Evolutionary conservation across 352 stramenopile species (phyloP).

Genomic region (Thraustochytrium aureum): DNA sequence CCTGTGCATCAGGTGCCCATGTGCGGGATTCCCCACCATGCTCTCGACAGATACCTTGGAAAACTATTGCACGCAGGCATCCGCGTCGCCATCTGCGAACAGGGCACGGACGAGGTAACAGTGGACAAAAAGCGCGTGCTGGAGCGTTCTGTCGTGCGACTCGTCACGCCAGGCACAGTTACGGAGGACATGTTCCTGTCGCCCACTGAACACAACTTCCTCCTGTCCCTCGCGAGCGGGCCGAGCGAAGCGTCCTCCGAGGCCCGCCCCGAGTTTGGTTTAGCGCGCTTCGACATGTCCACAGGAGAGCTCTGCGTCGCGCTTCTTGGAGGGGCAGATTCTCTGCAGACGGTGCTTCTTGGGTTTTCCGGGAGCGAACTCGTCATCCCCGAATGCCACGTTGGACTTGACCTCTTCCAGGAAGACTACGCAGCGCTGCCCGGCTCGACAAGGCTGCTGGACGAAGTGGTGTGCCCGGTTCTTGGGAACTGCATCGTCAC

Average conservation of each 20-base stretch:
- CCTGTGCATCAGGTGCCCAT: slow-evolving; percentile 43
- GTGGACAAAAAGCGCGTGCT: slow-evolving; percentile 7
- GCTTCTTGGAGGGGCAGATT: not conserved
- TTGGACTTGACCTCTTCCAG: not conserved
- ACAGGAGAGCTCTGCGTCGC: slow-evolving; percentile 21
- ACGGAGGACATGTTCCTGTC: slow-evolving; percentile 30
- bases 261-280: not conserved
- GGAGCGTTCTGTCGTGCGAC: not conserved
- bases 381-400: not conserved
- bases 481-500: slow-evolving; percentile 30
- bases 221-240: slow-evolving; percentile 4
- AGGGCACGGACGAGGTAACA: slow-evolving; percentile 14
- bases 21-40: slow-evolving; percentile 56
- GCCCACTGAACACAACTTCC: not conserved
- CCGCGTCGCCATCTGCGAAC: slow-evolving; percentile 57
- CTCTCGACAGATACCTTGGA: slow-evolving; percentile 55
- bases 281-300: slow-evolving; percentile 28
- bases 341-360: not conserved
- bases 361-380: slow-evolving; percentile 14
- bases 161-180: slow-evolving; percentile 41
- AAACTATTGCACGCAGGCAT: slow-evolving; percentile 50
- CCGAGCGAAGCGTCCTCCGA: too few relatives aligned
- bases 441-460: not conserved
- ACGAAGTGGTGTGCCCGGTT: slow-evolving; percentile 3
- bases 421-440: not conserved